These are phyloP conservation scores for Vickermania ingenoplastis DNA, from an alignment of 208 protist species.

Conservation along the genomic window DNA sequence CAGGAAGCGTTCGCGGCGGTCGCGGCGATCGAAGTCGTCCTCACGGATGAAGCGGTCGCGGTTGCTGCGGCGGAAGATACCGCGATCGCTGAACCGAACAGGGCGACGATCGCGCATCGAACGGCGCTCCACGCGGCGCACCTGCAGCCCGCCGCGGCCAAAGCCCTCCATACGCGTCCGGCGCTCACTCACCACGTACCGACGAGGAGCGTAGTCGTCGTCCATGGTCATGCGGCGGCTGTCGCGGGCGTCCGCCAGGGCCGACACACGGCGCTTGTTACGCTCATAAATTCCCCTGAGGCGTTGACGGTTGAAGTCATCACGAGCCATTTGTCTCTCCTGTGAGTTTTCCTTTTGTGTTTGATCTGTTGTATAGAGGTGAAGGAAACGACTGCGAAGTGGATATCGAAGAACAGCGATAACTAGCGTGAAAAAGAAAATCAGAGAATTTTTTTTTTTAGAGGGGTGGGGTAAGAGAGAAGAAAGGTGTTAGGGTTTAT, in stretches of 20 bases:
- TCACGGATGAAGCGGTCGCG: slow-evolving; percentile 71
- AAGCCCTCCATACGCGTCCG: slow-evolving; percentile 71
- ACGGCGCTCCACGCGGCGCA: slow-evolving; percentile 34
- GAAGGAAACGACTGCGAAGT: no score
- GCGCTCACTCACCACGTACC: slow-evolving; percentile 69
- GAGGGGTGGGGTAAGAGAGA: no score
- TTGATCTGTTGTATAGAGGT: not conserved
- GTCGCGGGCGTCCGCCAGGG: slow-evolving; percentile 66
- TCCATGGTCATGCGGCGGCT: slow-evolving; percentile 36
- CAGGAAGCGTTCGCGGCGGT: slow-evolving; percentile 40
- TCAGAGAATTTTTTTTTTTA: no score
- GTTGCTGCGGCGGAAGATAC: slow-evolving; percentile 45
- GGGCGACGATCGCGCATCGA: slow-evolving; percentile 2
- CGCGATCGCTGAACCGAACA: slow-evolving; percentile 50
- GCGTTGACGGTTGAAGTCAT: slow-evolving; percentile 69
- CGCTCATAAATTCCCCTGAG: slow-evolving; percentile 75
- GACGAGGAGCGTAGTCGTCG: slow-evolving; percentile 47
- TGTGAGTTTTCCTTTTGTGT: slow-evolving; percentile 3
- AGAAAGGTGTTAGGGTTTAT: no score
- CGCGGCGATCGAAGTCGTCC: slow-evolving; percentile 52
- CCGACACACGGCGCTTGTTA: slow-evolving; percentile 59
- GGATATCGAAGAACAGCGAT: no score
- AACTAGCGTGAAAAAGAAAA: no score
- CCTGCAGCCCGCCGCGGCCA: slow-evolving; percentile 56
- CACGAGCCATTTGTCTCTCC: slow-evolving; percentile 50